phyloP scores from a whole-genome alignment of 352 stramenopile species.

The Saprolegnia parasitica region DNA sequence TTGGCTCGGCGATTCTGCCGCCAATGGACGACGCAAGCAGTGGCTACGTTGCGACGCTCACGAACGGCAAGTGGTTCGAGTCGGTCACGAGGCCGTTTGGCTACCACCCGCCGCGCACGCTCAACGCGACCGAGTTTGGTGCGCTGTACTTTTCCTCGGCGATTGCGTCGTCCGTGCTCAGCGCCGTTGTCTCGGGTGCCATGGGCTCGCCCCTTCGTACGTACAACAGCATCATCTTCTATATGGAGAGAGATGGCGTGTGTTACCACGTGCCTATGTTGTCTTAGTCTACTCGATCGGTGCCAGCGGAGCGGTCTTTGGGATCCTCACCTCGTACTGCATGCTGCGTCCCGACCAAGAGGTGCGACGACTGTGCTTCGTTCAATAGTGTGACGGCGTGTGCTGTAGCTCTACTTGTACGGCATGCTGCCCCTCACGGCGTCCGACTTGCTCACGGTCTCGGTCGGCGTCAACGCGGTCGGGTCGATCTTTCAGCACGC shows the following conservation, averaged over 20 bases:
- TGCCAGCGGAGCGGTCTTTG: constrained; percentile 74
- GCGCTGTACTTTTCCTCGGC: constrained; percentile 67
- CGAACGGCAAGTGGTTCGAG: constrained; percentile 37
- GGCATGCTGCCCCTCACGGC: constrained; percentile 58
- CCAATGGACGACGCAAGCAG: constrained; percentile 28
- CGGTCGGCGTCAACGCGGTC: constrained; percentile 54
- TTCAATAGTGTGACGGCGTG: not conserved
- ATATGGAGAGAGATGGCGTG: not conserved
- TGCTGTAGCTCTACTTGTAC: constrained; percentile 45
- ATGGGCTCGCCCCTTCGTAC: constrained; percentile 52
- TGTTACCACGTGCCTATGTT: no score
- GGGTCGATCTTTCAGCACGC: constrained; percentile 56
- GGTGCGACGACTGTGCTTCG: constrained; percentile 35
- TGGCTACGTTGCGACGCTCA: constrained; percentile 27
- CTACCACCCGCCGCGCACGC: constrained; percentile 4
- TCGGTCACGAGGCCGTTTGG: constrained; percentile 1
- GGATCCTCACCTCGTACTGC: constrained; percentile 72
- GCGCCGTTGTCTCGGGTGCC: constrained; percentile 57
- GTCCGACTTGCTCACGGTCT: constrained; percentile 58
- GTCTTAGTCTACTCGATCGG: constrained; percentile 69
- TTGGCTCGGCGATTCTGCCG: constrained; percentile 60
- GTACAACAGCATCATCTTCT: no score
- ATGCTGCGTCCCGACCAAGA: constrained; percentile 60
- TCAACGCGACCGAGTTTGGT: constrained; percentile 12
- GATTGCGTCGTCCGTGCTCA: constrained; percentile 61